Base-by-base conservation (phyloP, 805 yeast genomes). In the Candida endomychidarum region DNA sequence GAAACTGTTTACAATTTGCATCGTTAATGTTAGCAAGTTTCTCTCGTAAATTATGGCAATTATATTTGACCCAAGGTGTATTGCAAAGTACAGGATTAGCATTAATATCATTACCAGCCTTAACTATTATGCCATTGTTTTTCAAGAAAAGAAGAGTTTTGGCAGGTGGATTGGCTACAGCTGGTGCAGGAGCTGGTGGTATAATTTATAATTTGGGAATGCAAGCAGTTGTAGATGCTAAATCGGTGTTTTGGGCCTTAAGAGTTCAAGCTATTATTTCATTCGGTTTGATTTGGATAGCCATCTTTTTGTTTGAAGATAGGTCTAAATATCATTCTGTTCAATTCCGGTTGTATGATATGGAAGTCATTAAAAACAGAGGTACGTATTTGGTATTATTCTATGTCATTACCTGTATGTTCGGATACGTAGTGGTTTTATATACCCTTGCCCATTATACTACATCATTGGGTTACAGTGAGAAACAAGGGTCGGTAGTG, bases 31-130 rank as follows among this genome's bases (percentile, higher is more conserved):
- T 83, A 48, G 87, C 89, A 1, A 74, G 83, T 3, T 82, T 70
- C 51, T 58, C 85, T 1, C 72, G 69, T 2, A 63, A 68, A 24
- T 52, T 78, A 12, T 83, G 89, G 88, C 80, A 84, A 45, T 53
- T 84, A 9, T 80, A 72, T 51, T 55, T 80, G 27, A 77, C 86
- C 4, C 89, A 84, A 58, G 90, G 90, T 20, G 65, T 81, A 2
- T 43, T 83, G 28, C 73, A 72, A 37, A 84, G 87, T 21, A 51
- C 77, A 20, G 81, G 81, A 3, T 55, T 78, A 48, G 78, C 86
- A 0, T 56, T 78, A 9, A 63, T 79, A 27, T 74, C 77, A 38
- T 68, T 79, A 3, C 83, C 90, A 1, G 78, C 77, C 5, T 61
- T 78, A 14, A 69, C 78, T 2, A 58, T 82, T 7, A 51, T 84